Evolutionary conservation across 352 stramenopile species (phyloP).

Genomic region (Phytophthora chlamydospora): DNA sequence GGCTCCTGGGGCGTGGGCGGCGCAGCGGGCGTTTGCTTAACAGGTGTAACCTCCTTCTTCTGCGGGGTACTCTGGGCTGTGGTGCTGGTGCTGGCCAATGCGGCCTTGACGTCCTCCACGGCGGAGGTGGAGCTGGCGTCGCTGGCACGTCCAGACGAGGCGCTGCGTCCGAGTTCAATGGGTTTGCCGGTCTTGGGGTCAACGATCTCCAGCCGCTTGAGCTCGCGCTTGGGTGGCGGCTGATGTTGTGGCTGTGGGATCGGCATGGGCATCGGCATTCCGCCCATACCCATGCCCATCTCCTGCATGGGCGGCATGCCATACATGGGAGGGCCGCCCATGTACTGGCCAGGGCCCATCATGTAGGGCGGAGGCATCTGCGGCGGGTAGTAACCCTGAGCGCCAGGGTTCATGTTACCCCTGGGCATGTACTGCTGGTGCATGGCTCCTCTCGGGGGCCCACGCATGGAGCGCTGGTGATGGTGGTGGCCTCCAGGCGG

Average conservation of each 20-base stretch:
- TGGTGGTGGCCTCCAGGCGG: slow-evolving; percentile 46
- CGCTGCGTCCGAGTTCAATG: slow-evolving; percentile 38
- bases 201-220: slow-evolving; percentile 54
- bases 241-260: slow-evolving; percentile 40
- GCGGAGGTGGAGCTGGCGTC: slow-evolving; percentile 20
- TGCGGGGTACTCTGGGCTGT: slow-evolving; percentile 41
- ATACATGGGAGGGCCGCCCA: slow-evolving; percentile 47
- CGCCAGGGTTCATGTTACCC: slow-evolving; percentile 43
- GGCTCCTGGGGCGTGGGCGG: slow-evolving; percentile 3
- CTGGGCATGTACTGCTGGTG: slow-evolving; percentile 49
- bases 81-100: slow-evolving; percentile 23
- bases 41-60: slow-evolving; percentile 32
- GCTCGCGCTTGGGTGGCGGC: slow-evolving; percentile 52
- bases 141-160: slow-evolving; percentile 18
- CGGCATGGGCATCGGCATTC: slow-evolving; percentile 45
- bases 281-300: slow-evolving; percentile 50
- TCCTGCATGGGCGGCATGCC: slow-evolving; percentile 52
- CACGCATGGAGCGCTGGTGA: slow-evolving; percentile 44
- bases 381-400: slow-evolving; percentile 52
- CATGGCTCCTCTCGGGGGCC: slow-evolving; percentile 42
- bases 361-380: slow-evolving; percentile 57
- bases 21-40: slow-evolving; percentile 5
- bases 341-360: slow-evolving; percentile 49
- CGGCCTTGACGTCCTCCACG: slow-evolving; percentile 26
- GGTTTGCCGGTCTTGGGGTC: slow-evolving; percentile 57